A percentile compares a stretch with the other conserved stretches of the same genome.
phyloP scores from a whole-genome alignment of 306 rosid genomes.

The Citrullus colocynthis region DNA sequence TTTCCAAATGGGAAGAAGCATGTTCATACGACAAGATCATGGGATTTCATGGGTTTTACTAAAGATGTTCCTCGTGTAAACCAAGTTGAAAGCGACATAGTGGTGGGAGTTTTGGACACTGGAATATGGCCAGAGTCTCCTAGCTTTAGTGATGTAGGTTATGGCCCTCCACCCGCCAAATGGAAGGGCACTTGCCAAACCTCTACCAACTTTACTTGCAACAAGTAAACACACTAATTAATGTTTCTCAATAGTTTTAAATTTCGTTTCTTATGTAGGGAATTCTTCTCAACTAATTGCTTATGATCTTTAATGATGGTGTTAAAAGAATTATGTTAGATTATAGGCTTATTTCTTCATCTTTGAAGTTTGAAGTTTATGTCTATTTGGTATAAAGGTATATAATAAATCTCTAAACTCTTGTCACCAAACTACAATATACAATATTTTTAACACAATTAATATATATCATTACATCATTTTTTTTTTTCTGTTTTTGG shows the following conservation, averaged over 20 bases:
- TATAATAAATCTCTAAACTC: too few species aligned
- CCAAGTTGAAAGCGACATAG: constrained; percentile 19
- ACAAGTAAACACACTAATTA: constrained; percentile 15
- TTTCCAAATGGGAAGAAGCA: constrained; percentile 18
- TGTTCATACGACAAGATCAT: constrained; percentile 40
- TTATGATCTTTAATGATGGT: too few species aligned
- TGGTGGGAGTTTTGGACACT: constrained; percentile 27
- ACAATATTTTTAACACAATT: background rate
- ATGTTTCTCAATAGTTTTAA: too few species aligned
- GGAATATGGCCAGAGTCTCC: constrained; percentile 43
- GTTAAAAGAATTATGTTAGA: too few species aligned
- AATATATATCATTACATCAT: too few species aligned
- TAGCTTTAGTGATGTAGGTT: constrained; percentile 31
- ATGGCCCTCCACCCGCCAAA: constrained; percentile 30
- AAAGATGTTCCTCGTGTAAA: background rate
- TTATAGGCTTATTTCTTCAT: too few species aligned
- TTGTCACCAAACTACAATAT: background rate
- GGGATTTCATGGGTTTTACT: constrained; percentile 45
- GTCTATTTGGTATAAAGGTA: too few species aligned
- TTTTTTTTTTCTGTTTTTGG: too few species aligned
- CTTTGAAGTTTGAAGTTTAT: too few species aligned
- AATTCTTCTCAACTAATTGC: too few species aligned
- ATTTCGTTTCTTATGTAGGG: too few species aligned
- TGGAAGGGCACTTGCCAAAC: constrained; percentile 41
- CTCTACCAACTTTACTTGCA: constrained; percentile 27